These are phyloP conservation scores for Hymenoscyphus fructigenus DNA, from an alignment of 2,329 filamentous ascomycete species.

Conservation along the genomic window DNA sequence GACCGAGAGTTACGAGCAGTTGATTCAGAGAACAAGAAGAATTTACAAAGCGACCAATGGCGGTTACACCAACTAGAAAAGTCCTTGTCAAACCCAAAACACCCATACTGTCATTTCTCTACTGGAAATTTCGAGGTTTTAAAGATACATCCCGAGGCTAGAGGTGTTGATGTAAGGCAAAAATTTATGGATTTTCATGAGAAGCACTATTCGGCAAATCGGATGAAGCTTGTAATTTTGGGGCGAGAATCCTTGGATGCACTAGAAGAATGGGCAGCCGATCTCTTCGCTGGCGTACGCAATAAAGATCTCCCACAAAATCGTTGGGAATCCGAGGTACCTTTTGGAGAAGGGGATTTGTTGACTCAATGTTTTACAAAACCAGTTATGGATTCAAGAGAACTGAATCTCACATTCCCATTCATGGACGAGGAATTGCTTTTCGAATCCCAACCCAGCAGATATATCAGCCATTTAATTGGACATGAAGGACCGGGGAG, in stretches of 20 bases:
- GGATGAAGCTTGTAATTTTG: conserved; percentile 71
- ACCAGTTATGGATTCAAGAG: conserved; percentile 69
- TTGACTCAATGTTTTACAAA: conserved; percentile 67
- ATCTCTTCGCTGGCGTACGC: conserved; percentile 65
- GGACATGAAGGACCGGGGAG: conserved; percentile 75
- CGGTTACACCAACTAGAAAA: conserved; percentile 70
- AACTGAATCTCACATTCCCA: conserved; percentile 65
- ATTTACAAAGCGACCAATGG: conserved; percentile 72
- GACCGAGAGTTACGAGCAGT: conserved; percentile 71
- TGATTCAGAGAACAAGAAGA: conserved; percentile 80
- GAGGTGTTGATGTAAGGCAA: conserved; percentile 67
- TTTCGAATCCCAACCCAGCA: conserved; percentile 66
- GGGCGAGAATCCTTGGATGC: conserved; percentile 66
- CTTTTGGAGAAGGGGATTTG: conserved; percentile 60
- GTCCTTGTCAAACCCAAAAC: conserved; percentile 65
- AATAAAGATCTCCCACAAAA: conserved; percentile 67
- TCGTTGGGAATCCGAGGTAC: conserved; percentile 63
- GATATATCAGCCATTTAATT: conserved; percentile 71
- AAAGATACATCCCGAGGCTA: conserved; percentile 64
- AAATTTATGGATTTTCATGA: conserved; percentile 74
- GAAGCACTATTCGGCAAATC: conserved; percentile 71
- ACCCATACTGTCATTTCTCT: conserved; percentile 73
- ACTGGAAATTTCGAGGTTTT: conserved; percentile 71
- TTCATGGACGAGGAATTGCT: conserved; percentile 68
- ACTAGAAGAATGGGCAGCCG: conserved; percentile 65